These are phyloP conservation scores for Flaveria robusta DNA, from an alignment of 129 eudicot genomes.

Conservation along the genomic window DNA sequence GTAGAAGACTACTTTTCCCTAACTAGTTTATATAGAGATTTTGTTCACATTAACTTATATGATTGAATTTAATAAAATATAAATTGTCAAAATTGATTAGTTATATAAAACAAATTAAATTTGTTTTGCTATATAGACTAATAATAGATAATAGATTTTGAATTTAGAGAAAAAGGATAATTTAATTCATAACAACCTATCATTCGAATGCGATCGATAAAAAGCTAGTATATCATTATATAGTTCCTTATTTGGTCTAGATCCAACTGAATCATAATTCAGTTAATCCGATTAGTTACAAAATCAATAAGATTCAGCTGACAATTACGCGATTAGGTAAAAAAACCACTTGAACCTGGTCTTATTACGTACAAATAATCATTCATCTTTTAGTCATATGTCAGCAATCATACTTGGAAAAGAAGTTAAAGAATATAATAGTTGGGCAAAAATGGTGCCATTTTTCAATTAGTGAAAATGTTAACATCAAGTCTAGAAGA, in stretches of 20 bases:
- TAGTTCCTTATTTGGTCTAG: neutral
- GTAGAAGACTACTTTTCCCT: no score
- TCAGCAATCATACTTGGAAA: neutral
- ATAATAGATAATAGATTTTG: no score
- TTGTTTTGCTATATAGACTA: neutral
- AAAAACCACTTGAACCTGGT: neutral
- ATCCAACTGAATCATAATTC: neutral
- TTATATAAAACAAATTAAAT: neutral
- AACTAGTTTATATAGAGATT: no score
- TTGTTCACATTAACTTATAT: no score
- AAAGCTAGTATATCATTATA: no score
- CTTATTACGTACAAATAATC: neutral
- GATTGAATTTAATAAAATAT: neutral
- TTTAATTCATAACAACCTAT: no score
- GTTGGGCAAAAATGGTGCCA: neutral
- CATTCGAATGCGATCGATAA: no score
- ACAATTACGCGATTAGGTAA: neutral
- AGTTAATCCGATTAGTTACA: neutral
- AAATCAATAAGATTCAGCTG: neutral
- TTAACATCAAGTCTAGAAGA: conserved; percentile 5
- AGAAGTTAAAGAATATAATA: neutral
- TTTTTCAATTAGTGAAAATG: neutral
- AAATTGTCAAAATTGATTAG: neutral
- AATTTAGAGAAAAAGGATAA: no score
- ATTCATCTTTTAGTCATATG: neutral